Percentiles rank a stretch among this genome's conserved stretches.
phyloP scores from a whole-genome alignment of 805 yeast species.

The Nakazawaea pomicola region DNA sequence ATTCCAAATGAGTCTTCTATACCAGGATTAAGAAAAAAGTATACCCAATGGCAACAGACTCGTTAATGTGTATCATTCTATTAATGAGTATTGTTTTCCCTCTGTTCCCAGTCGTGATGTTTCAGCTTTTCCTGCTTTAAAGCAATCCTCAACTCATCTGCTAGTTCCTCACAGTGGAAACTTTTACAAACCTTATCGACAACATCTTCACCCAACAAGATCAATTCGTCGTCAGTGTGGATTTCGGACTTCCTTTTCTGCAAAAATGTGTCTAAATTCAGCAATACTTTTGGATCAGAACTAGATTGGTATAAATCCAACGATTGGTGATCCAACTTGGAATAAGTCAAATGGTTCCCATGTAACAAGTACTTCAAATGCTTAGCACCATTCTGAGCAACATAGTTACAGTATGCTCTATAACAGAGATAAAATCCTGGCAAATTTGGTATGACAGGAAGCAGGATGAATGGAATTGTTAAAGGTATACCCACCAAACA shows the following conservation, averaged over 20 bases:
- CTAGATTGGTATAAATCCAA: conserved; percentile 19
- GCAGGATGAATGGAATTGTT: conserved; percentile 69
- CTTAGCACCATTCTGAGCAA: conserved; percentile 69
- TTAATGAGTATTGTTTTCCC: too few species aligned
- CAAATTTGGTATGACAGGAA: conserved; percentile 87
- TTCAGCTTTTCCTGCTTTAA: conserved; percentile 43
- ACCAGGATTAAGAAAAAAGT: too few species aligned
- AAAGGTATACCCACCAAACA: conserved; percentile 66
- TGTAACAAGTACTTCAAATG: conserved; percentile 59
- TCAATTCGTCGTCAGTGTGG: conserved; percentile 24
- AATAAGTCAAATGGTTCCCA: conserved; percentile 22
- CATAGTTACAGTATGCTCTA: conserved; percentile 78
- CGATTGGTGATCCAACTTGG: conserved; percentile 15
- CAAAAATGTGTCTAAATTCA: conserved; percentile 18
- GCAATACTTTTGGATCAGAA: conserved; percentile 16
- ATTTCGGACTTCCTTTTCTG: background rate
- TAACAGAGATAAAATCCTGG: conserved; percentile 87
- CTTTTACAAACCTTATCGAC: conserved; percentile 40
- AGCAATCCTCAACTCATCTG: conserved; percentile 44
- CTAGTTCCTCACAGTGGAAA: conserved; percentile 40
- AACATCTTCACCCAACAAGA: conserved; percentile 40
- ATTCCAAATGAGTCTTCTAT: too few species aligned
- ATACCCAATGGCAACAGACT: too few species aligned
- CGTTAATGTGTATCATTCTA: too few species aligned
- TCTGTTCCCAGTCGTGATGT: too few species aligned